phyloP scores from a whole-genome alignment of 2,329 filamentous ascomycete species.

The Stachybotrys chlorohalonatus region DNA sequence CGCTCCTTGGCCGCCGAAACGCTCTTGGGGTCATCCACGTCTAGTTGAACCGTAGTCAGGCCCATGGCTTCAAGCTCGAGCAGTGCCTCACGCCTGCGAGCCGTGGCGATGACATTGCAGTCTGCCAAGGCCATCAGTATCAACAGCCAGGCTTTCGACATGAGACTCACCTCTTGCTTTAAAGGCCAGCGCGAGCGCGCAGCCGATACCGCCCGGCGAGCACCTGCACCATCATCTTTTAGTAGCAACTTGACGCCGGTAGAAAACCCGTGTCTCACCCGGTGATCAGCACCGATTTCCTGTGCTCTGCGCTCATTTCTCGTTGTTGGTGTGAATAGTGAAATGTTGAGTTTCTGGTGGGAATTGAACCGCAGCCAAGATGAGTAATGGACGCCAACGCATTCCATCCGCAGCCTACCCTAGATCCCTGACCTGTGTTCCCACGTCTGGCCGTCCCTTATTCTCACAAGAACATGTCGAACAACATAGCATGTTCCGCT shows the following conservation, averaged over 20 bases:
- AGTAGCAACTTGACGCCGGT: background rate
- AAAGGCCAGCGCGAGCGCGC: constrained; percentile 36
- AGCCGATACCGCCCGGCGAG: constrained; percentile 41
- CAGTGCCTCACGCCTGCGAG: constrained; percentile 7
- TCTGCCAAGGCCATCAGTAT: background rate
- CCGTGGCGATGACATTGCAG: constrained; percentile 10
- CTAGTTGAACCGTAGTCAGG: constrained; percentile 21
- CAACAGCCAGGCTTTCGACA: background rate
- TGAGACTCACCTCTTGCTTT: constrained; percentile 24
- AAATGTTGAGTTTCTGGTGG: background rate
- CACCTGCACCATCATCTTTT: constrained; percentile 24
- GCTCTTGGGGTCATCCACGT: constrained; percentile 26
- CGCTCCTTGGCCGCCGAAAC: constrained; percentile 20
- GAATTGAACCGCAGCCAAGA: background rate
- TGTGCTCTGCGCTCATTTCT: background rate
- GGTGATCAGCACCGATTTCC: constrained; percentile 5
- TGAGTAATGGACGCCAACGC: too few species aligned
- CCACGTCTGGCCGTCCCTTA: too few species aligned
- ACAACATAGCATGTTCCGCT: too few species aligned
- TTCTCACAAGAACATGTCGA: too few species aligned
- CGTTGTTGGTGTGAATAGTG: background rate
- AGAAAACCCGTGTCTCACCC: constrained; percentile 1
- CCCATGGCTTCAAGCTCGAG: constrained; percentile 7
- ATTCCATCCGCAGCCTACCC: too few species aligned
- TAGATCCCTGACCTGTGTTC: too few species aligned